Percentiles rank a stretch among this genome's conserved stretches.
phyloP scores from a whole-genome alignment of 768 basidiomycete species.

The Leccinum ochraceum region DNA sequence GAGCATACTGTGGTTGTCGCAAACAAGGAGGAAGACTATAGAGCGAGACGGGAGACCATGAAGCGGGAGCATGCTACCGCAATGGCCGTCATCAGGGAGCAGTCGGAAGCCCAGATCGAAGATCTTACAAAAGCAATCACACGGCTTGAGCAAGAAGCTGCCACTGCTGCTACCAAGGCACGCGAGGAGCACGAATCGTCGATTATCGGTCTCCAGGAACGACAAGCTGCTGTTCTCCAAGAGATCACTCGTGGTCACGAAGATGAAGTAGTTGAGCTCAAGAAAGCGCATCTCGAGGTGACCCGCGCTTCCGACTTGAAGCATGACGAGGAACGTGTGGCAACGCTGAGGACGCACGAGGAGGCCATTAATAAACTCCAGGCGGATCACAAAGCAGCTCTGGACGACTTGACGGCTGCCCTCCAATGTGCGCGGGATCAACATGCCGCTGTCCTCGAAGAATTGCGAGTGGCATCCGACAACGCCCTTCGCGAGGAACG shows the following conservation, averaged over 20 bases:
- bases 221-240: constrained; percentile 54
- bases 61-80: constrained; percentile 38
- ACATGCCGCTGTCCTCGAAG: constrained; percentile 40
- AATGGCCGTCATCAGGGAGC: constrained; percentile 31
- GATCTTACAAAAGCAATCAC: constrained; percentile 57
- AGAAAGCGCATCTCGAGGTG: constrained; percentile 45
- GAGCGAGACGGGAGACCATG: constrained; percentile 33
- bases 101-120: constrained; percentile 51
- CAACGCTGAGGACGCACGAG: constrained; percentile 43
- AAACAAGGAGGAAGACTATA: constrained; percentile 62
- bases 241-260: constrained; percentile 59
- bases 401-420: constrained; percentile 42
- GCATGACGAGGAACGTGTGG: constrained; percentile 38
- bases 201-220: constrained; percentile 49
- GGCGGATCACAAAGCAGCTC: constrained; percentile 48
- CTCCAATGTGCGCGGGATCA: constrained; percentile 40
- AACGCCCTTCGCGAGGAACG: constrained; percentile 47
- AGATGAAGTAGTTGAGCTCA: constrained; percentile 51
- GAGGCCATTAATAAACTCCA: constrained; percentile 42
- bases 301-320: constrained; percentile 33
- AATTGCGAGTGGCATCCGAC: constrained; percentile 34
- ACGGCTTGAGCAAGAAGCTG: constrained; percentile 51
- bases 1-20: constrained; percentile 58
- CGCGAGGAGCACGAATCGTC: constrained; percentile 51
- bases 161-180: constrained; percentile 37